A percentile compares a stretch with the other conserved stretches of the same genome.
These are phyloP conservation scores for Chiua virens DNA, from an alignment of 768 basidiomycete genomes.

Conservation along the genomic window DNA sequence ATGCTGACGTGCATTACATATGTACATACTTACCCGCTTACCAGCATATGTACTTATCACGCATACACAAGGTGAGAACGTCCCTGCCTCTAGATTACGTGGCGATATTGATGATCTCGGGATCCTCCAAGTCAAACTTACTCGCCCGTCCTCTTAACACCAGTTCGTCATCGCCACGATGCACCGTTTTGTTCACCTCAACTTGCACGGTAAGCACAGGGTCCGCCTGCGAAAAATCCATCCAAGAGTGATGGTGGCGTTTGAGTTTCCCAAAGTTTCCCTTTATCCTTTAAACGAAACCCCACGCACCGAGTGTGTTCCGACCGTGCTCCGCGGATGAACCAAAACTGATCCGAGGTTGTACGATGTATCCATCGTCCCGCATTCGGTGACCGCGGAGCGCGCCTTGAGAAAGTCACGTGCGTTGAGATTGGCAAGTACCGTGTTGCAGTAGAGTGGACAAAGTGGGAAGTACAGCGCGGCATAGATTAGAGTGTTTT, in stretches of 20 bases:
- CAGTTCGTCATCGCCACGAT: background rate
- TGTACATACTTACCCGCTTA: no score
- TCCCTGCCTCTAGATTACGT: no score
- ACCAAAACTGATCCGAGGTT: background rate
- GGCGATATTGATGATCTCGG: no score
- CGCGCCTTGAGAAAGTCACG: background rate
- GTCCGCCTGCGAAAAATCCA: background rate
- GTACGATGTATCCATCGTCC: background rate
- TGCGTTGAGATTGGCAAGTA: slow-evolving; percentile 11
- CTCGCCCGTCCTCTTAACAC: background rate
- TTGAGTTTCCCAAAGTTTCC: background rate
- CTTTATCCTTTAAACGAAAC: background rate
- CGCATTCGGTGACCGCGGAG: background rate
- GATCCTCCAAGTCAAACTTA: background rate
- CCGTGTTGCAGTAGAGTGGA: slow-evolving; percentile 10
- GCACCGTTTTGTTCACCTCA: background rate
- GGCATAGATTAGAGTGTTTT: slow-evolving; percentile 1
- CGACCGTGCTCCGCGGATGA: background rate
- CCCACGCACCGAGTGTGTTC: background rate
- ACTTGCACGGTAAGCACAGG: background rate
- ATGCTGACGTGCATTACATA: background rate
- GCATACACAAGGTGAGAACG: no score
- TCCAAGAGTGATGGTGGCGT: no score
- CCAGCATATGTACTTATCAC: no score
- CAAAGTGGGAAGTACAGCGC: slow-evolving; percentile 7